Evolutionary conservation across 257 asterid genomes (phyloP), one percentile per base, ranked within the genome.

Genomic region (Fraxinus americana): DNA sequence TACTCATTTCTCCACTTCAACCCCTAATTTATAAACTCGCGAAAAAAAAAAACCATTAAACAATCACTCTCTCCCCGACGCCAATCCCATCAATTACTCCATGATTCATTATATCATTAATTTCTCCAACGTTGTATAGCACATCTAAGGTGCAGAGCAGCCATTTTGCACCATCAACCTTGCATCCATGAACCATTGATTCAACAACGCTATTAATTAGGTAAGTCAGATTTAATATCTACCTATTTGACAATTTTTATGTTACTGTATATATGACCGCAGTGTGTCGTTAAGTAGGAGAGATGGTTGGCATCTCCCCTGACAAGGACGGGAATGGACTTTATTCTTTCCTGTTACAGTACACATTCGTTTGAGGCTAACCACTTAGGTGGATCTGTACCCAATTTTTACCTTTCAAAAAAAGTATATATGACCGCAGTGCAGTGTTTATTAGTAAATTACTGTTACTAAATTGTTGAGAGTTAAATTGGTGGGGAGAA

Each of bases 221-320:
- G n/a, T 59, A 59, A 59, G 67, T 9, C 57, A 48, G 57, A 59
- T 59, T n/a, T 21, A 59, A 8, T 59, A 21, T 59, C 30, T 59
- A 59, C 14, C 32, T 21, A 59, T 59, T 59, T 59, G 30, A 59
- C 29, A 23, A 9, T 21, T 59, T 59, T 21, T 59, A 59, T 59
- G 67, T 59, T 59, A 59, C 67, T 59, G 67, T 59, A n/a, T n/a
- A 1, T n/a, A 59, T 59, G 14, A 57, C 66, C 12, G 4, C 66
- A n/a, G 10, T 2, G 30, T 59, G 67, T 59, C 9, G 16, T 21
- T 23, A 23, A 32, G 9, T 8, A 59, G 67, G 67, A 59, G 67
- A 59, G 67, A 59, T 23, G 67, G 67, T 59, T 59, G 67, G 67
- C 67, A 59, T 59, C 32, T 59, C 67, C 67, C 67, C 67, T 5